Evolutionary conservation across 1,284 basidiomycete genomes (phyloP).

Genomic region (Golubevia pallescens): DNA sequence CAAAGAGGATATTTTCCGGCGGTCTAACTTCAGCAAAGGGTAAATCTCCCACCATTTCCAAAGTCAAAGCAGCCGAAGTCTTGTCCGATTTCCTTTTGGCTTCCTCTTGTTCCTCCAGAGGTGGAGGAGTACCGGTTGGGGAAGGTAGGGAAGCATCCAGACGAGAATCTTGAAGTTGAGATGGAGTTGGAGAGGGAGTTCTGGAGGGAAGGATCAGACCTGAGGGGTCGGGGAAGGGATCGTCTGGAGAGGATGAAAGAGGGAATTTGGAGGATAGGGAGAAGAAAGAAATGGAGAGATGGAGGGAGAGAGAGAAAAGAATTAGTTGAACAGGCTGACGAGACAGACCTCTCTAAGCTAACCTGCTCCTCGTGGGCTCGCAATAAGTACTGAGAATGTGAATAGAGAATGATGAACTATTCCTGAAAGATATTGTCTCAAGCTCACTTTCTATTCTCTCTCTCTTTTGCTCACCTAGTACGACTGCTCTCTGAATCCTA

Average conservation of each 20-base stretch:
- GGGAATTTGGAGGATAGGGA: neutral
- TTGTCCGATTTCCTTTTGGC: no score
- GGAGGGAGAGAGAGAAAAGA: no score
- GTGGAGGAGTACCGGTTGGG: conserved; percentile 77
- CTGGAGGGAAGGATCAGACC: conserved; percentile 71
- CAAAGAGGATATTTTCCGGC: conserved; percentile 97
- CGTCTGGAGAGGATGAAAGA: conserved; percentile 70
- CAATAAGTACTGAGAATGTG: neutral
- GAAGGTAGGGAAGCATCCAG: conserved; percentile 73
- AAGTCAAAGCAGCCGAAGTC: neutral
- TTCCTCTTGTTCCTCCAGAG: conserved; percentile 76
- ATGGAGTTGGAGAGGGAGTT: conserved; percentile 71
- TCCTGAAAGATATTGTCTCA: no score
- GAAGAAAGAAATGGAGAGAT: no score
- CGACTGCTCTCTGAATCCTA: conserved; percentile 80
- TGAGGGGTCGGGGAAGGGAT: conserved; percentile 86
- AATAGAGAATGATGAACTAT: no score
- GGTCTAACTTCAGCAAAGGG: conserved; percentile 97
- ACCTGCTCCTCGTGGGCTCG: neutral
- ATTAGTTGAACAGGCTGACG: no score
- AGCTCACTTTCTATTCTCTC: no score
- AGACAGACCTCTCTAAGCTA: no score
- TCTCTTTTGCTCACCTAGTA: conserved; percentile 73
- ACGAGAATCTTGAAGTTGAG: conserved; percentile 66
- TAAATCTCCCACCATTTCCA: conserved; percentile 98